Evolutionary conservation across 257 asterid genomes (phyloP).

Genomic region (Lantana camara): DNA sequence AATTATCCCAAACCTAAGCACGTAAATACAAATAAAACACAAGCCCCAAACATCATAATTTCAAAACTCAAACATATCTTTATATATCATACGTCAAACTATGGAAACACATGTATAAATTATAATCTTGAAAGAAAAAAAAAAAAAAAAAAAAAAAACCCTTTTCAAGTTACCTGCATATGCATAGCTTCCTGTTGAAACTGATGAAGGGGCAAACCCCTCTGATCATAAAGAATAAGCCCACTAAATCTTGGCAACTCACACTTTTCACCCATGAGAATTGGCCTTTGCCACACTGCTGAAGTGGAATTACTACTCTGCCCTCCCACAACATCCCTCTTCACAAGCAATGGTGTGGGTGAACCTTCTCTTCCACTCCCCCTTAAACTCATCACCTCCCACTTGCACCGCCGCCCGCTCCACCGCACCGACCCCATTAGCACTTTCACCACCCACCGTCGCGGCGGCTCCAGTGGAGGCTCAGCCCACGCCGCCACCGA

Average conservation of each 20-base stretch:
- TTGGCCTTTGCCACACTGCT: slow-evolving; percentile 86
- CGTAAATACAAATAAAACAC: background rate
- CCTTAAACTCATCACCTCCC: slow-evolving; percentile 34
- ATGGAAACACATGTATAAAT: background rate
- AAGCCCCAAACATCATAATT: no score
- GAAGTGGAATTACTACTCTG: slow-evolving; percentile 64
- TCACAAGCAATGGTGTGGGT: slow-evolving; percentile 45
- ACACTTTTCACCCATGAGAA: slow-evolving; percentile 89
- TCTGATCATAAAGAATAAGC: slow-evolving; percentile 75
- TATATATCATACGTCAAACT: background rate
- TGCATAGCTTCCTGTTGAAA: slow-evolving; percentile 20
- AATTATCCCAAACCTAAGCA: no score
- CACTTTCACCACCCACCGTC: slow-evolving; percentile 29
- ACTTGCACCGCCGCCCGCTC: slow-evolving; percentile 52
- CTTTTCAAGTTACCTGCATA: slow-evolving; percentile 37
- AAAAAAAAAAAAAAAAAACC: no score
- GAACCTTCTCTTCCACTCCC: slow-evolving; percentile 36
- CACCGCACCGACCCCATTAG: slow-evolving; percentile 53
- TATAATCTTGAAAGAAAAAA: no score
- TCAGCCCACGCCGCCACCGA: slow-evolving; percentile 3
- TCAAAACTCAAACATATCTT: no score
- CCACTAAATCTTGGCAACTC: slow-evolving; percentile 87
- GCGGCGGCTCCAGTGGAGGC: slow-evolving; percentile 12
- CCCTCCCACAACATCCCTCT: slow-evolving; percentile 42
- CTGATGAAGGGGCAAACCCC: slow-evolving; percentile 58